Base-by-base conservation (phyloP, 2,329 filamentous ascomycete species). In the Aspergillus uvarum region DNA sequence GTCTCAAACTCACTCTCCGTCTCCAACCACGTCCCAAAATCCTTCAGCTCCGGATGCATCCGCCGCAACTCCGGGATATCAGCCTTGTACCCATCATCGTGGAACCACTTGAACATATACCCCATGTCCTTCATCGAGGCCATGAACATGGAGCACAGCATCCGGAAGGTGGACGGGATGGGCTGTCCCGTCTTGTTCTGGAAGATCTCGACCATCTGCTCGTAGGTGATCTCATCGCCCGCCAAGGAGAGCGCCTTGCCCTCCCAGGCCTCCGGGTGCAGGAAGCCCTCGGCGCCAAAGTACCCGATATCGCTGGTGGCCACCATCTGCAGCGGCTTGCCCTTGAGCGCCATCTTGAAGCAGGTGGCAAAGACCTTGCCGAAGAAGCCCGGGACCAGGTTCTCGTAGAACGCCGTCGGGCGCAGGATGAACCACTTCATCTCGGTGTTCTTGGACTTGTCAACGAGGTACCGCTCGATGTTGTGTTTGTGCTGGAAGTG, bases 381-480 rank as follows among this genome's bases (percentile, higher is more conserved):
- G 8, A 77, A 63, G 63, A 84, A 80, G 11, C 76, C 77, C 0
- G 79, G 76, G 2, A 67, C 71, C 4, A 84, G 66, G 73, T 83
- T 83, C 7, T 89, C 86, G 77, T 87, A 84, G 74, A 89, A 89
- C 1, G 82, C 84, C 0, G 83, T 82, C 0, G 87, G 87, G 3
- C 86, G 81, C 2, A 89, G 74, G 44, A 89, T 83, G 0, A 85
- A 87, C 82, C 84, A 89, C 6, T 74, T 74, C 84, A 87, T 86
- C 0, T 67, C 71, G 1, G 76, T 75, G 1, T 76, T 75, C 4
- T 73, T 72, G 32, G 60, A 47, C 10, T 29, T 50, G 26, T 81
- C 75, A 31, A 82, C 74, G n/a, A 90, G 79, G 63, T 89, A 79
- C 55, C 82, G 74, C 74, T 90, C 88, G 66, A 89, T 86, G 11